These are phyloP conservation scores for Rhododendron mucronatum DNA, from an alignment of 148 eudicot genomes.

Conservation along the genomic window DNA sequence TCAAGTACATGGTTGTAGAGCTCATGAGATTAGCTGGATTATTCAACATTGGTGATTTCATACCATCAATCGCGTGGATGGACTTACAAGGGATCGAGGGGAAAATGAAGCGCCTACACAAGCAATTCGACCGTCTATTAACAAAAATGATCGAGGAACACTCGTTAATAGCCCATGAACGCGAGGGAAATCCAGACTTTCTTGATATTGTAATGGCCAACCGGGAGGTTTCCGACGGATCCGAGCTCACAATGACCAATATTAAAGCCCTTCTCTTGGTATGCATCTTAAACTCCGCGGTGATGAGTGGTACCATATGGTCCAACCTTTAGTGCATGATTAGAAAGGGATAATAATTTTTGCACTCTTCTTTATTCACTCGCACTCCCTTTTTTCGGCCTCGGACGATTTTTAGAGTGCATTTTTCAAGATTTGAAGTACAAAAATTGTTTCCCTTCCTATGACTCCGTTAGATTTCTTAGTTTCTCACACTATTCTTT, in stretches of 20 bases:
- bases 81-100: conserved; percentile 21
- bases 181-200: conserved; percentile 23
- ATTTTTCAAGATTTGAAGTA: no score
- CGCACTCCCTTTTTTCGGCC: no score
- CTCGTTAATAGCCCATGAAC: conserved; percentile 1
- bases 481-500: not conserved
- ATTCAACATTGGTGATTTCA: conserved; percentile 21
- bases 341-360: no score
- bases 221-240: conserved; percentile 8
- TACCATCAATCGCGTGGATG: conserved; percentile 22
- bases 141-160: conserved; percentile 24
- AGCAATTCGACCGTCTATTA: conserved; percentile 14
- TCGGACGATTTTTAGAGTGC: no score
- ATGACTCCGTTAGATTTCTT: no score
- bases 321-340: no score
- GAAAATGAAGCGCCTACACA: conserved; percentile 25
- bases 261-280: conserved; percentile 35
- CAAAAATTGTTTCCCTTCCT: no score
- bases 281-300: not conserved
- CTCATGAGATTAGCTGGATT: conserved; percentile 18
- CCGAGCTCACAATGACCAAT: conserved; percentile 15
- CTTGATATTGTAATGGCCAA: conserved; percentile 18
- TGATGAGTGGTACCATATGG: no score
- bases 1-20: conserved; percentile 14
- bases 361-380: no score